phyloP scores from a whole-genome alignment of 1,284 basidiomycete genomes.

The Leccinum pseudoinsigne region DNA sequence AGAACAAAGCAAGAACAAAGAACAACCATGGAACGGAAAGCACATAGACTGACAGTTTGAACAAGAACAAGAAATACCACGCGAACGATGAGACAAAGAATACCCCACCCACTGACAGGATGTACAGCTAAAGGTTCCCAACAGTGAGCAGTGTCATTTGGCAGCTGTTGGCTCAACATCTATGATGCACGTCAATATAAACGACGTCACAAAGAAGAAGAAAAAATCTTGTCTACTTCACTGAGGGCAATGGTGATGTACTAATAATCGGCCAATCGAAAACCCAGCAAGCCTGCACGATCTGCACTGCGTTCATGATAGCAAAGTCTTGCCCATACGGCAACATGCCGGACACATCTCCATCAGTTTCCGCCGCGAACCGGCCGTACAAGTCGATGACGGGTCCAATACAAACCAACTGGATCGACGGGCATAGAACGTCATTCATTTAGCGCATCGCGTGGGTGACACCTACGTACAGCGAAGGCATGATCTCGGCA shows the following conservation, averaged over 20 bases:
- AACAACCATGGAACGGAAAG: conserved; percentile 87
- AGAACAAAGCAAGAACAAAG: conserved; percentile 86
- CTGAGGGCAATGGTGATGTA: conserved; percentile 78
- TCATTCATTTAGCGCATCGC: conserved; percentile 13
- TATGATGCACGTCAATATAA: conserved; percentile 27
- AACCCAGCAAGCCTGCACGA: conserved; percentile 75
- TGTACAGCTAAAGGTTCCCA: conserved; percentile 85
- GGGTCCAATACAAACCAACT: conserved; percentile 86
- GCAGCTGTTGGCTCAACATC: conserved; percentile 91
- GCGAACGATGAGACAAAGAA: conserved; percentile 83
- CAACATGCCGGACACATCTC: conserved; percentile 79
- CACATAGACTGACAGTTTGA: conserved; percentile 86
- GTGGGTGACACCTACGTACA: conserved; percentile 51
- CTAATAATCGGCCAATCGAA: conserved; percentile 74
- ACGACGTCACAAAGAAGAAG: not conserved
- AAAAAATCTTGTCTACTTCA: conserved; percentile 49
- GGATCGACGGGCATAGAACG: conserved; percentile 66
- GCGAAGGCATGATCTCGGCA: conserved; percentile 87
- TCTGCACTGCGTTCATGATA: conserved; percentile 53
- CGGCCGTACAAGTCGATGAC: conserved; percentile 94
- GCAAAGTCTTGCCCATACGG: conserved; percentile 56
- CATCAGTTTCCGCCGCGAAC: conserved; percentile 94
- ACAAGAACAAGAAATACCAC: conserved; percentile 62
- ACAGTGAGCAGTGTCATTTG: conserved; percentile 86
- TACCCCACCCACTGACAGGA: conserved; percentile 67